Conservation (phyloP, 495 filamentous ascomycete genomes). For the Filosporella fistucella region DNA sequence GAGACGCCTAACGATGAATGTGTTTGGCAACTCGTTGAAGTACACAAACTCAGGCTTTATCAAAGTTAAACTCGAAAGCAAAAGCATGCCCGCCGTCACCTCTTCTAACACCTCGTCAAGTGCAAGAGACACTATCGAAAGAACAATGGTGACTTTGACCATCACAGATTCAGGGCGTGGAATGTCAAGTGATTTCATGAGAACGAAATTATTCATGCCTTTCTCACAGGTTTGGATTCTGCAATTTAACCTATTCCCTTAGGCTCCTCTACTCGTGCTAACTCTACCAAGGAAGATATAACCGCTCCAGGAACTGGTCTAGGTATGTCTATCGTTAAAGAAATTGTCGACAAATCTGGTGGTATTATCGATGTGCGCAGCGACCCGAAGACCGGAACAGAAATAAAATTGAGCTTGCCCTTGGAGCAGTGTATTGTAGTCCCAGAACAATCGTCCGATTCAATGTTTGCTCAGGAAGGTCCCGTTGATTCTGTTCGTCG, state of each 20-base stretch:
- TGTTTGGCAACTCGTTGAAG: slow-evolving; percentile 79
- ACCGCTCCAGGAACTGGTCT: slow-evolving; percentile 39
- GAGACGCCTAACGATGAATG: slow-evolving; percentile 71
- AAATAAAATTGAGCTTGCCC: slow-evolving; percentile 15
- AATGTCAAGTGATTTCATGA: slow-evolving; percentile 64
- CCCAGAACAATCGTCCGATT: background rate
- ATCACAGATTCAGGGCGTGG: slow-evolving; percentile 34
- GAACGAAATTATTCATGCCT: slow-evolving; percentile 58
- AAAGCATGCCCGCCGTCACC: background rate
- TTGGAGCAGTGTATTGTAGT: slow-evolving; percentile 8
- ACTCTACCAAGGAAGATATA: slow-evolving; percentile 9
- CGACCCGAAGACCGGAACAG: slow-evolving; percentile 13
- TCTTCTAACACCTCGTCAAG: background rate
- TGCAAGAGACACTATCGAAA: background rate
- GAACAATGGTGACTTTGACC: slow-evolving; percentile 16
- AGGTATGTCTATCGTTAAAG: slow-evolving; percentile 62
- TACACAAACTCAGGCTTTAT: slow-evolving; percentile 66
- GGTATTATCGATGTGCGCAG: slow-evolving; percentile 50
- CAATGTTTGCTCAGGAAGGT: background rate
- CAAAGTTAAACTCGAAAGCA: slow-evolving; percentile 24
- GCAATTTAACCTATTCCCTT: slow-evolving; percentile 29
- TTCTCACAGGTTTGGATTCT: slow-evolving; percentile 67
- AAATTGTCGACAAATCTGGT: slow-evolving; percentile 54
- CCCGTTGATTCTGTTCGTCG: slow-evolving; percentile 9
- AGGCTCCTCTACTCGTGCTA: slow-evolving; percentile 8